These are phyloP conservation scores for Juncus inflexus DNA, from an alignment of 176 grass and related monocot genomes.

Conservation along the genomic window DNA sequence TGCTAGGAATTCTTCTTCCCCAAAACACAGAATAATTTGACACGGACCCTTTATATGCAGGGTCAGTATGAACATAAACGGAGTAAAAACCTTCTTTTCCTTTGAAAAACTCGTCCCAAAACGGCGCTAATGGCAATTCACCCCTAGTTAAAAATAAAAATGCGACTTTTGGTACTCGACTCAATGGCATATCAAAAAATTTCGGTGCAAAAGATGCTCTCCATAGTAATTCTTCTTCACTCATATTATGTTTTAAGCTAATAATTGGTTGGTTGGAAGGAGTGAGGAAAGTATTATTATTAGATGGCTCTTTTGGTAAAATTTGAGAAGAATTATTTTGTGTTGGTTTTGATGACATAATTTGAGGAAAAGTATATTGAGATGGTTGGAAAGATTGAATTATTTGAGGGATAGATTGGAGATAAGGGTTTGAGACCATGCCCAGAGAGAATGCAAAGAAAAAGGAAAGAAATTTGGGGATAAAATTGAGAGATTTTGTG, in stretches of 20 bases:
- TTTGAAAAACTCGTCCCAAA: conserved; percentile 80
- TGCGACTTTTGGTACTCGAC: conserved; percentile 48
- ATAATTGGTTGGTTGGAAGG: neutral
- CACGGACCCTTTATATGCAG: conserved; percentile 31
- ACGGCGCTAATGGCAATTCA: conserved; percentile 39
- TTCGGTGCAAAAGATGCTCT: conserved; percentile 55
- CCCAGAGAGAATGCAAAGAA: conserved; percentile 38
- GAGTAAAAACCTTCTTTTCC: conserved; percentile 48
- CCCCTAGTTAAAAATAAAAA: conserved; percentile 70
- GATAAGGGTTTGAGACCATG: conserved; percentile 36
- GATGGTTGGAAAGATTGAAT: neutral
- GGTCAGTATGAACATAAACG: conserved; percentile 60
- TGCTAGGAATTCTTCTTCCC: conserved; percentile 32
- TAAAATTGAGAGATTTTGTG: neutral
- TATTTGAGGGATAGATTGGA: conserved; percentile 6
- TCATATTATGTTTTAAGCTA: conserved; percentile 43
- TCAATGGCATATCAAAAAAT: conserved; percentile 17
- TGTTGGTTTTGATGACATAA: neutral
- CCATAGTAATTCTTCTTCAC: conserved; percentile 51
- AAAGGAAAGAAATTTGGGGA: conserved; percentile 22
- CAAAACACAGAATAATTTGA: conserved; percentile 28
- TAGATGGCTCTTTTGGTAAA: neutral
- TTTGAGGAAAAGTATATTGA: neutral
- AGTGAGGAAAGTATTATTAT: neutral
- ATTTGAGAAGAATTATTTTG: neutral